Conservation (phyloP, 331 rosid species). For the Dryas integrifolia region DNA sequence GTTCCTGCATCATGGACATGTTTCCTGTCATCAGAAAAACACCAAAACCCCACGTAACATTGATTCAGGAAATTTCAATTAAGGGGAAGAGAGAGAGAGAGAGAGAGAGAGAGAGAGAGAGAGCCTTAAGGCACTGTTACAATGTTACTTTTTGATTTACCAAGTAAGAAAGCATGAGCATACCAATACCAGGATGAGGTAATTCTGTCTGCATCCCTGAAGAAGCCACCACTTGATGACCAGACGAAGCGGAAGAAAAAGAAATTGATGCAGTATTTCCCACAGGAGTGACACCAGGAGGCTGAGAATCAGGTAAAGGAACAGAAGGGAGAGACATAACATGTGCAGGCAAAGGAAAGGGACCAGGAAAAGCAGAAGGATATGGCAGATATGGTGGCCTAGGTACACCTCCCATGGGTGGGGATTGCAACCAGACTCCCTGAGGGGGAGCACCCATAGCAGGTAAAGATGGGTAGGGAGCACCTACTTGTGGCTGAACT, state of each 20-base stretch:
- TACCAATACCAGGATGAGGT: slow-evolving; percentile 55
- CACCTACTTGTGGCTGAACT: slow-evolving; percentile 43
- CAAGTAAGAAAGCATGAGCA: slow-evolving; percentile 18
- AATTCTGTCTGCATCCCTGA: slow-evolving; percentile 48
- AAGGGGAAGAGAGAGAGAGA: neutral
- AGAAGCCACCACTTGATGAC: slow-evolving; percentile 41
- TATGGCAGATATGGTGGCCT: slow-evolving; percentile 68
- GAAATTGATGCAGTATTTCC: slow-evolving; percentile 34
- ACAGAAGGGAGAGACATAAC: slow-evolving; percentile 63
- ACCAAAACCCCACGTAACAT: slow-evolving; percentile 30
- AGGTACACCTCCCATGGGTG: slow-evolving; percentile 58
- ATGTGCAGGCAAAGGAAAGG: slow-evolving; percentile 63
- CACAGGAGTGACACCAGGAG: slow-evolving; percentile 88
- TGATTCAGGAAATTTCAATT: slow-evolving; percentile 11
- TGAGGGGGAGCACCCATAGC: slow-evolving; percentile 61
- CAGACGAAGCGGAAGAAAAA: slow-evolving; percentile 33
- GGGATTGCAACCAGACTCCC: slow-evolving; percentile 77
- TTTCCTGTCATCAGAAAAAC: slow-evolving; percentile 49
- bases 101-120: neutral
- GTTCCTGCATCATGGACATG: slow-evolving; percentile 37
- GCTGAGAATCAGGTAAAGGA: slow-evolving; percentile 80
- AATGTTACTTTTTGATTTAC: neutral
- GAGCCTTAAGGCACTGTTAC: neutral
- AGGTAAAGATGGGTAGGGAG: slow-evolving; percentile 57
- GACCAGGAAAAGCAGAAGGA: slow-evolving; percentile 62